Evolutionary conservation across 352 stramenopile genomes (phyloP).

Genomic region (Globisporangium middletonii): DNA sequence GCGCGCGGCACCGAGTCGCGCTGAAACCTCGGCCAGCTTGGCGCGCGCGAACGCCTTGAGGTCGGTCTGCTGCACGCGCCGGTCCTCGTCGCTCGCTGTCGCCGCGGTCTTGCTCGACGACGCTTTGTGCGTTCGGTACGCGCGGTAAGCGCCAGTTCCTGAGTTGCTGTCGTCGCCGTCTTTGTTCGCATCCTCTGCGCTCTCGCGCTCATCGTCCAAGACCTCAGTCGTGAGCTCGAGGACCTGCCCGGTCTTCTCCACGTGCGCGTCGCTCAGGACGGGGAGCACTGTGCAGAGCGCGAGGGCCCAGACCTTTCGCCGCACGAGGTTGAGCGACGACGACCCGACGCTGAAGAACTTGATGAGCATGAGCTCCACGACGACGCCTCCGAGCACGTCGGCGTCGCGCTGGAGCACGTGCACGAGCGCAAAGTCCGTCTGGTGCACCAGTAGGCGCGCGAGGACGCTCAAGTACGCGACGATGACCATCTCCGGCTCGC

Average conservation of each 20-base stretch:
- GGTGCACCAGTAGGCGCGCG: conserved; percentile 38
- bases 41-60: conserved; percentile 35
- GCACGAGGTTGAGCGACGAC: conserved; percentile 45
- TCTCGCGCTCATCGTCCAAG: conserved; percentile 59
- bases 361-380: conserved; percentile 57
- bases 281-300: conserved; percentile 39
- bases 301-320: conserved; percentile 68
- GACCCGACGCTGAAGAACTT: conserved; percentile 70
- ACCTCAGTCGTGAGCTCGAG: conserved; percentile 61
- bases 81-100: conserved; percentile 25
- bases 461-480: conserved; percentile 60
- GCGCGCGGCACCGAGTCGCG: conserved; percentile 26
- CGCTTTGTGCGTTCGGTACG: conserved; percentile 32
- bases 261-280: conserved; percentile 25
- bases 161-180: neutral
- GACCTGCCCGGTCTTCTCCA: conserved; percentile 62
- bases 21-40: conserved; percentile 35
- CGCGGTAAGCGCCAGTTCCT: conserved; percentile 38
- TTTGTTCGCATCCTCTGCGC: neutral
- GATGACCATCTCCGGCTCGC: conserved; percentile 55
- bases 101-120: conserved; percentile 17
- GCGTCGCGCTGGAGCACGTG: conserved; percentile 37
- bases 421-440: conserved; percentile 39
- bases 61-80: conserved; percentile 27
- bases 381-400: conserved; percentile 20